phyloP scores from a whole-genome alignment of 2,329 filamentous ascomycete genomes.

The Talaromyces albobiverticillius region DNA sequence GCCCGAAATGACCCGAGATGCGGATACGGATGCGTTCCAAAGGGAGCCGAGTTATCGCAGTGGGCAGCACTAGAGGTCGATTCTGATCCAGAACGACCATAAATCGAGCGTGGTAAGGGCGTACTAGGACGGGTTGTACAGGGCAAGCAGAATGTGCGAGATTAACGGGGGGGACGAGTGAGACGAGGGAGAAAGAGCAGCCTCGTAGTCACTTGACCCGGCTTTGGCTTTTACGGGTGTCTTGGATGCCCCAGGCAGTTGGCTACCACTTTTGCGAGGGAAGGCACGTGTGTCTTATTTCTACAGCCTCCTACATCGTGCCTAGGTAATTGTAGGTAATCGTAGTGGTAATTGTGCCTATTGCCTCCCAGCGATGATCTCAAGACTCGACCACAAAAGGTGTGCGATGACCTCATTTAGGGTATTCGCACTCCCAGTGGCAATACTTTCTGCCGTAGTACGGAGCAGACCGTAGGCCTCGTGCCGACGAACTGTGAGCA shows the following conservation, averaged over 20 bases:
- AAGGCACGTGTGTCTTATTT: no score
- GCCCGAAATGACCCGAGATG: constrained; percentile 17
- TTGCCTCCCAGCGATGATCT: neutral
- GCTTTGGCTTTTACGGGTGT: no score
- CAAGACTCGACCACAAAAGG: neutral
- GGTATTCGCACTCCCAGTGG: neutral
- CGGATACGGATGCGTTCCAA: constrained; percentile 5
- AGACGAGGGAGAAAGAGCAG: no score
- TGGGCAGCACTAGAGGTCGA: neutral
- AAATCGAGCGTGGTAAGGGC: neutral
- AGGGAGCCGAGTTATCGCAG: constrained; percentile 5
- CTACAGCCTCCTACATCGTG: no score
- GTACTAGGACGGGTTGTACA: neutral
- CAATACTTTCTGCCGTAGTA: neutral
- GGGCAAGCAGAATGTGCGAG: neutral
- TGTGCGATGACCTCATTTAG: constrained; percentile 7
- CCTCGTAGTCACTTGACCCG: no score
- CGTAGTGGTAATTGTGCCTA: no score
- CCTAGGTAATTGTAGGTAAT: no score
- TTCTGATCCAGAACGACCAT: constrained; percentile 4
- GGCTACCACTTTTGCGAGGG: no score
- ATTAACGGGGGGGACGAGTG: no score
- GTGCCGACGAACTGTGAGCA: neutral
- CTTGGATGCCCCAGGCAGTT: no score
- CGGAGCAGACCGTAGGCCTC: constrained; percentile 2